Base-by-base conservation (phyloP, 768 basidiomycete genomes). In the Boletellus ananas region DNA sequence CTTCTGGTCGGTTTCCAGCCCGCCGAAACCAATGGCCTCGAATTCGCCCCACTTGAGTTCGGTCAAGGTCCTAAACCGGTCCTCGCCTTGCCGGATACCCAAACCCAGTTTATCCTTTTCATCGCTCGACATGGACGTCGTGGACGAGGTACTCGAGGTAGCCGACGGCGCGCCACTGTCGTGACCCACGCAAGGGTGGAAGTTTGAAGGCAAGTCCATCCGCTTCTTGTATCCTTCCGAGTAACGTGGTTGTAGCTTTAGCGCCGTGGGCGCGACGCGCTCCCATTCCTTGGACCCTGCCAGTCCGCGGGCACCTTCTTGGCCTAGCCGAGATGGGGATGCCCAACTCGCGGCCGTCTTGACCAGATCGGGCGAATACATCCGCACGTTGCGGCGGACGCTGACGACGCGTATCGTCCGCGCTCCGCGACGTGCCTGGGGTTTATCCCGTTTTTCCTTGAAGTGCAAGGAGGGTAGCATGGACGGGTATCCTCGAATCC, bases 1-100 rank as follows among this genome's bases (percentile, higher is more conserved):
- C 69, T 83, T 87, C 56, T 81, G 76, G 40, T 74, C 70, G 1
- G 52, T 62, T 23, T 71, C 78, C 27, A 76, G 62, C 14, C 72
- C 73, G 7, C 80, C 79, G 54, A 97, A 96, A 0, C 94, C 94
- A 69, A 83, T 76, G 34, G 77, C 71, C 73, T 94, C 91, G 61
- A 96, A 97, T 63, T 89, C 84, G 7, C 91, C 91, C 94, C 94
- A 96, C 61, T 85, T 87, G 54, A 94, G 71, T 50, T 95, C 90
- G 0, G 91, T 88, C 56, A 94, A 63, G 52, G 81, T 90, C 47
- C 83, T 77, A 70, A 90, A 95, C 11, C 84, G 76, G 49, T 86
- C 87, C 53, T 85, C 85, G 12, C 77, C 76, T 35, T 74, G 70
- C 36, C 75, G 72, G 10, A 50, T 61, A 8, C 71, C 72, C 47